Percentiles rank a stretch among this genome's conserved stretches.
Evolutionary conservation across 306 rosid genomes (phyloP).

Genomic region (Begonia fuchsioides): DNA sequence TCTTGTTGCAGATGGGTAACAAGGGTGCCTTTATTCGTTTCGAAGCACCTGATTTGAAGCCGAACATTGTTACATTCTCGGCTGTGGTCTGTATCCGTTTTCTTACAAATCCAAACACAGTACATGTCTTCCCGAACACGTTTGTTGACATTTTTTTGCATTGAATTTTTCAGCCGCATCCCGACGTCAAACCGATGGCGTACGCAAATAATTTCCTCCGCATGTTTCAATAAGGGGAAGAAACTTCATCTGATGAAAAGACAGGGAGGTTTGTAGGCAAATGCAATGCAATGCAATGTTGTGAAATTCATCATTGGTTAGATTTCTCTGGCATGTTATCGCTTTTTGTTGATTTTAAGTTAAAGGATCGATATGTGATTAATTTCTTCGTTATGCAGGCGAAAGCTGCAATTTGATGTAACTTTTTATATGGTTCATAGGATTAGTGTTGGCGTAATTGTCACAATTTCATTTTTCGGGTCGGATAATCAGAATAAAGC

Average conservation of each 20-base stretch:
- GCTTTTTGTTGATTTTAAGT: too few relatives aligned
- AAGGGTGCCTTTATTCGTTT: slow-evolving; percentile 98
- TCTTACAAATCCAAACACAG: slow-evolving; percentile 1
- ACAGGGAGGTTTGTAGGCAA: too few relatives aligned
- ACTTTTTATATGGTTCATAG: too few relatives aligned
- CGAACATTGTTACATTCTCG: slow-evolving; percentile 70
- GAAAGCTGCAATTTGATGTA: too few relatives aligned
- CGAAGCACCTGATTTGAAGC: slow-evolving; percentile 79
- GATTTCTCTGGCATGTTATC: too few relatives aligned
- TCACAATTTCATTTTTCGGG: too few relatives aligned
- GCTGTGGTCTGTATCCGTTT: slow-evolving; percentile 65
- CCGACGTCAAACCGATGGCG: slow-evolving; percentile 96
- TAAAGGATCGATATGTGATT: too few relatives aligned
- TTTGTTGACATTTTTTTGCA: background rate
- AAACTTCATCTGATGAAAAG: slow-evolving; percentile 8
- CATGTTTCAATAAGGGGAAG: slow-evolving; percentile 43
- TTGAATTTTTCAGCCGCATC: slow-evolving; percentile 69
- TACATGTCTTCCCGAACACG: background rate
- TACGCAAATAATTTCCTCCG: slow-evolving; percentile 93
- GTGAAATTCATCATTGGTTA: too few relatives aligned
- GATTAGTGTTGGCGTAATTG: too few relatives aligned
- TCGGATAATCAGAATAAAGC: too few relatives aligned
- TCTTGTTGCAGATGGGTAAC: slow-evolving; percentile 86
- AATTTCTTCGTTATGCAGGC: too few relatives aligned
- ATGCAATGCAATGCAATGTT: too few relatives aligned